Conservation (phyloP, 495 filamentous ascomycete genomes). For the Bacidia gigantensis region DNA sequence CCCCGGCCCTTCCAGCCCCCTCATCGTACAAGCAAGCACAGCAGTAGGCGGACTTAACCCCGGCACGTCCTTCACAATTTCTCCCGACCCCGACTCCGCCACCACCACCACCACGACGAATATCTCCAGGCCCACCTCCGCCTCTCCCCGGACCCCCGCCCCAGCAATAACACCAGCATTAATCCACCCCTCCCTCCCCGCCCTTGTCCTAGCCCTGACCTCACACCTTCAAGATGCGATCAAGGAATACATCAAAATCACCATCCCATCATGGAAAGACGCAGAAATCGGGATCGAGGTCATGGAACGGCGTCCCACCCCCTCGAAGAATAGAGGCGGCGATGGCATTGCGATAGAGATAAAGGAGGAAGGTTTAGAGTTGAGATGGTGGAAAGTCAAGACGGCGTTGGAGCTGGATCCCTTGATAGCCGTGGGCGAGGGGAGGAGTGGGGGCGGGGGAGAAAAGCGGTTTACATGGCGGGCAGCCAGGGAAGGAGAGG, state of each 20-base stretch:
- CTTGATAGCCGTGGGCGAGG: background rate
- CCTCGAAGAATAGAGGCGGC: background rate
- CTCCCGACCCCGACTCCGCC: too few species aligned
- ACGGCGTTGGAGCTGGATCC: background rate
- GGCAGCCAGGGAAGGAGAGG: background rate
- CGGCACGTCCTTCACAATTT: background rate
- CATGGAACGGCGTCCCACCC: background rate
- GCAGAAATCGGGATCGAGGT: background rate
- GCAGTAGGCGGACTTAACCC: background rate
- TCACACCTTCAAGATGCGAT: background rate
- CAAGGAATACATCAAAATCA: background rate
- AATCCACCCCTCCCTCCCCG: background rate
- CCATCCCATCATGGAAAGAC: background rate
- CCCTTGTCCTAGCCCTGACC: background rate
- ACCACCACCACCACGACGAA: too few species aligned
- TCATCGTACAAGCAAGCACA: background rate
- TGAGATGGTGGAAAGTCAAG: background rate
- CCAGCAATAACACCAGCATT: background rate
- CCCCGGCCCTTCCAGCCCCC: background rate
- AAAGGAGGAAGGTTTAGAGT: background rate
- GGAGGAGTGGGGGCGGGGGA: background rate
- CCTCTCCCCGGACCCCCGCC: background rate
- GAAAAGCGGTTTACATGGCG: background rate
- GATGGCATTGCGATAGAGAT: background rate
- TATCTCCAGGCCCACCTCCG: background rate